phyloP scores from a whole-genome alignment of 352 stramenopile genomes.

The Globisporangium abappressorium region DNA sequence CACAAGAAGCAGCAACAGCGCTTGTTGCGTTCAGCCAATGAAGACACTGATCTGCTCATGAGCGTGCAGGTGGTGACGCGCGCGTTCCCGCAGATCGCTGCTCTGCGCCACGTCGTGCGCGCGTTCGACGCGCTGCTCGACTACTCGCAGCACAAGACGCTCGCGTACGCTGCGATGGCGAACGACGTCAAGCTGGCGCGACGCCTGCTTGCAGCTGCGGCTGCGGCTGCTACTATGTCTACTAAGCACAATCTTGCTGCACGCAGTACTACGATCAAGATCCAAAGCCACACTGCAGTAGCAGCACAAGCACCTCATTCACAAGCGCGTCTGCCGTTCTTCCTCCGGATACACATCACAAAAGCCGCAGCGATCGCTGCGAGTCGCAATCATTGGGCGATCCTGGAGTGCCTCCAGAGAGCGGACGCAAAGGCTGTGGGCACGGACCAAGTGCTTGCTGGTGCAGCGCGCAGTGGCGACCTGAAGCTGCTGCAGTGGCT shows the following conservation, averaged over 20 bases:
- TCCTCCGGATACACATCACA: neutral
- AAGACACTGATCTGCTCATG: neutral
- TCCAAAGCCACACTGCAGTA: neutral
- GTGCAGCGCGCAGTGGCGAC: neutral
- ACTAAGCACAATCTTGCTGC: neutral
- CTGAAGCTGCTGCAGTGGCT: conserved; percentile 1
- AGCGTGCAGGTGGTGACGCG: conserved; percentile 1
- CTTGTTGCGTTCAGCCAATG: neutral
- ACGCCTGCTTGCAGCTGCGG: conserved; percentile 1
- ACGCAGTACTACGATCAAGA: neutral
- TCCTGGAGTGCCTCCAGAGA: neutral
- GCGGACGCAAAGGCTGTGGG: neutral
- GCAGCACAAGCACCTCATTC: neutral
- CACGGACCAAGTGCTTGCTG: neutral
- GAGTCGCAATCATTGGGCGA: neutral
- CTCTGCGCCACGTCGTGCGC: neutral
- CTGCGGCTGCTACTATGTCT: neutral
- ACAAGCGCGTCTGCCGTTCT: neutral
- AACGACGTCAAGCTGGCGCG: conserved; percentile 1
- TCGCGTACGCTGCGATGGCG: neutral
- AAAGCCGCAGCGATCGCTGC: neutral
- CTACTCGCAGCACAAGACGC: conserved; percentile 1
- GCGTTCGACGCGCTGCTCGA: conserved; percentile 1
- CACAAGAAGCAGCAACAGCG: neutral
- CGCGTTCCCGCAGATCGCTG: neutral